Evolutionary conservation across 345 rosid species (phyloP).

Genomic region (Acer yangbiense): DNA sequence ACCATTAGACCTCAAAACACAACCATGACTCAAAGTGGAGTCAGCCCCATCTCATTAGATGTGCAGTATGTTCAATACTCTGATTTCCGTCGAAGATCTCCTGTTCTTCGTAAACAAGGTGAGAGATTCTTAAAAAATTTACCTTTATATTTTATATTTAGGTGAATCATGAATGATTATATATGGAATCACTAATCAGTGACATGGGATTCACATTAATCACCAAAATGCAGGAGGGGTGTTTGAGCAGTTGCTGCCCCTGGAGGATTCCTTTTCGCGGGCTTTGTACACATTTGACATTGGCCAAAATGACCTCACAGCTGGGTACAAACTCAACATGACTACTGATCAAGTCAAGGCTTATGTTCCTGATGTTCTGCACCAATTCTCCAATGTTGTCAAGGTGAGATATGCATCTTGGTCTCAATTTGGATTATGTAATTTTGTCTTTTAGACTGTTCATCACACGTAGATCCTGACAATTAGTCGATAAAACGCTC

Average conservation of each 20-base stretch:
- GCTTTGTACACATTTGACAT: constrained; percentile 66
- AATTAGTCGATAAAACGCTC: too few relatives aligned
- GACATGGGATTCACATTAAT: background rate
- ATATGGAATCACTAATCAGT: background rate
- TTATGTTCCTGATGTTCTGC: constrained; percentile 53
- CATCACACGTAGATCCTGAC: too few relatives aligned
- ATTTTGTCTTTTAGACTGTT: too few relatives aligned
- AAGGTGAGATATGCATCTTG: constrained; percentile 34
- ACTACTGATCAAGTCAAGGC: constrained; percentile 59
- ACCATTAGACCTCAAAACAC: constrained; percentile 63
- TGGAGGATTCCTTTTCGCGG: constrained; percentile 38
- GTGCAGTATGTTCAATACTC: constrained; percentile 65
- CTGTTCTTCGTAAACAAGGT: constrained; percentile 47
- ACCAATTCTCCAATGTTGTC: constrained; percentile 36
- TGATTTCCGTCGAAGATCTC: constrained; percentile 50
- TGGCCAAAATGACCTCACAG: constrained; percentile 73
- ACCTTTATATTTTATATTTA: too few relatives aligned
- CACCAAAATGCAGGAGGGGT: constrained; percentile 32
- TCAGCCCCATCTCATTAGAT: constrained; percentile 71
- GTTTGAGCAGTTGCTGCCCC: constrained; percentile 50
- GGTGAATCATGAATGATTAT: background rate
- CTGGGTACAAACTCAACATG: constrained; percentile 66
- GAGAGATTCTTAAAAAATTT: background rate
- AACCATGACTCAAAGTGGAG: constrained; percentile 57
- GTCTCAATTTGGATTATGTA: background rate